These are phyloP conservation scores for Pseudonectria foliicola DNA, from an alignment of 2,329 filamentous ascomycete genomes.

Conservation along the genomic window DNA sequence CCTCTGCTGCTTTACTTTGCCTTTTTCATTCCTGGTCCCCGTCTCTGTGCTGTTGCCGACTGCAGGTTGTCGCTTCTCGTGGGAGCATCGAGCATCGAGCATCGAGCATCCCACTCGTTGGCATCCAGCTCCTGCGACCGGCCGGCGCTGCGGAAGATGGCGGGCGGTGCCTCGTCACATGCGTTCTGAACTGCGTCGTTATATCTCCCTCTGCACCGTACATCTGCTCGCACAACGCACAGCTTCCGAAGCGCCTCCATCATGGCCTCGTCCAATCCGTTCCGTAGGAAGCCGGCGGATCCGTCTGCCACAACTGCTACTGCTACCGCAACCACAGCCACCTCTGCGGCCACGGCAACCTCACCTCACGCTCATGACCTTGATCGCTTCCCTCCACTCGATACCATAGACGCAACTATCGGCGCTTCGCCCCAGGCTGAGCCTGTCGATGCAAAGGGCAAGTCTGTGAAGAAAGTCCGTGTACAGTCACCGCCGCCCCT, in stretches of 20 bases:
- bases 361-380: no score
- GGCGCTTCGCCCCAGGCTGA: slow-evolving; percentile 19
- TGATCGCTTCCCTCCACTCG: slow-evolving; percentile 21
- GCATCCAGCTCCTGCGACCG: slow-evolving; percentile 9
- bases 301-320: slow-evolving; percentile 15
- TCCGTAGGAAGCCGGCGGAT: slow-evolving; percentile 38
- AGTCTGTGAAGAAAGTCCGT: slow-evolving; percentile 60
- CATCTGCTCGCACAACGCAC: slow-evolving; percentile 7
- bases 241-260: slow-evolving; percentile 6
- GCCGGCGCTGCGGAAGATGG: slow-evolving; percentile 24
- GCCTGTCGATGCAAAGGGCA: slow-evolving; percentile 35
- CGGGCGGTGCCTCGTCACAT: slow-evolving; percentile 19
- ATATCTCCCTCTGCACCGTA: no score
- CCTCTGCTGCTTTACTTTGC: no score
- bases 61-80: no score
- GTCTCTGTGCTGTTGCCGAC: no score
- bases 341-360: slow-evolving; percentile 7
- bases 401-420: slow-evolving; percentile 23
- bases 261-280: slow-evolving; percentile 42
- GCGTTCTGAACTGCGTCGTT: slow-evolving; percentile 20
- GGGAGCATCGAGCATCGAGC: no score
- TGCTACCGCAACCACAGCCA: slow-evolving; percentile 5
- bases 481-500: slow-evolving; percentile 57
- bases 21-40: no score
- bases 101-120: slow-evolving; percentile 4